Evolutionary conservation across 2,329 filamentous ascomycete genomes (phyloP).

Genomic region (Pyricularia pennisetigena): DNA sequence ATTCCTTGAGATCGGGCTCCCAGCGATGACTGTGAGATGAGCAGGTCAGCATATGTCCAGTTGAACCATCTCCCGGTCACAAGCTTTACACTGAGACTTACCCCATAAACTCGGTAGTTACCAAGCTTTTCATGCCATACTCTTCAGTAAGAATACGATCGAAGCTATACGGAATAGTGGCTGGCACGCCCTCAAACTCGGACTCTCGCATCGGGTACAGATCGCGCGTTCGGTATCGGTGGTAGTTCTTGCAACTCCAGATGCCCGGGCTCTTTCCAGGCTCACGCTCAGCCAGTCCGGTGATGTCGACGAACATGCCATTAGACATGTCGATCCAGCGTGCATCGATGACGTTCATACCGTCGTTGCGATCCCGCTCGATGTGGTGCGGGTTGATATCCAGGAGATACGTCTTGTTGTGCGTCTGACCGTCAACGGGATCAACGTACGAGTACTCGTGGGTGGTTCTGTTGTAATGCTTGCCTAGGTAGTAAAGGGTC

Average conservation of each 20-base stretch:
- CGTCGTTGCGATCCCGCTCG: conserved; percentile 52
- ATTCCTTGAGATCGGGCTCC: conserved; percentile 46
- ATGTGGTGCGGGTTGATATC: conserved; percentile 66
- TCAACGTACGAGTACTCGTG: conserved; percentile 43
- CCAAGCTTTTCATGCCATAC: conserved; percentile 52
- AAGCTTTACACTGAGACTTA: conserved; percentile 27
- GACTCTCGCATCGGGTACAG: conserved; percentile 67
- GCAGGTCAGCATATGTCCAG: background rate
- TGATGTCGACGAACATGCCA: conserved; percentile 78
- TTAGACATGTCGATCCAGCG: conserved; percentile 71
- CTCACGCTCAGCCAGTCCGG: conserved; percentile 61
- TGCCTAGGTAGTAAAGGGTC: conserved; percentile 56
- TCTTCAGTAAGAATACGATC: conserved; percentile 56
- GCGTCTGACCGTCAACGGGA: conserved; percentile 26
- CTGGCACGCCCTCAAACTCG: conserved; percentile 63
- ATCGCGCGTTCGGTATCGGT: conserved; percentile 60
- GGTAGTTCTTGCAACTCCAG: conserved; percentile 74
- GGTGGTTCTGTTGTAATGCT: conserved; percentile 58
- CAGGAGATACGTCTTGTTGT: conserved; percentile 51
- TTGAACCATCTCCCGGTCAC: background rate
- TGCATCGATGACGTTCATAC: conserved; percentile 73
- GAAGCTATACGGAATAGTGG: conserved; percentile 59
- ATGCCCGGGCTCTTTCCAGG: conserved; percentile 48
- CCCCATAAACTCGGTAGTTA: conserved; percentile 51
- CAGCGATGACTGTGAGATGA: conserved; percentile 43